Conservation (phyloP, 164 flowering plant genomes). For the Vitis riparia region DNA sequence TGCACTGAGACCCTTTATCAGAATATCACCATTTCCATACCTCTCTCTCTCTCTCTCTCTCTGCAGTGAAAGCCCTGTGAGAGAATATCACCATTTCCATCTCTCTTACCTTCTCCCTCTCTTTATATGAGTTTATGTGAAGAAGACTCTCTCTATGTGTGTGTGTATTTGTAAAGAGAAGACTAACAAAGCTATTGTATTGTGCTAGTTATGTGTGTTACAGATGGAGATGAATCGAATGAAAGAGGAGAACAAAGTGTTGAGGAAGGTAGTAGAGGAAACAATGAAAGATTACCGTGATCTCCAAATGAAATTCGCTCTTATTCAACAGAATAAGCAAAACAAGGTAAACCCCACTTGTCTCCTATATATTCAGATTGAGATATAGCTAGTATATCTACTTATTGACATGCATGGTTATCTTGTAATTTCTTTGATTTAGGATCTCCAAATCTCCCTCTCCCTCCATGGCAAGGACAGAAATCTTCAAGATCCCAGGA, state of each 20-base stretch:
- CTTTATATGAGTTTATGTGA: slow-evolving; percentile 4
- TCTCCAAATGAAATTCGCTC: slow-evolving; percentile 54
- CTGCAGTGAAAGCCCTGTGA: background rate
- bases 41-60: background rate
- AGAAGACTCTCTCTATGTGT: background rate
- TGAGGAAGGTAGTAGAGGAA: slow-evolving; percentile 61
- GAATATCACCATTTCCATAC: background rate
- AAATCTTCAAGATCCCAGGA: slow-evolving; percentile 11
- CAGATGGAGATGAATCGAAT: slow-evolving; percentile 58
- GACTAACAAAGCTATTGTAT: too few relatives aligned
- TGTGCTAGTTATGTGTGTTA: slow-evolving; percentile 33
- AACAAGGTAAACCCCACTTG: slow-evolving; percentile 25
- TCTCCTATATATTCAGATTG: too few relatives aligned
- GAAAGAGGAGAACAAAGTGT: slow-evolving; percentile 66
- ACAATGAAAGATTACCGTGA: slow-evolving; percentile 64
- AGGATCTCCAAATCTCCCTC: slow-evolving; percentile 43
- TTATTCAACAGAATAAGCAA: slow-evolving; percentile 33
- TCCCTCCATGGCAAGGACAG: slow-evolving; percentile 23
- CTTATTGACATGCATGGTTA: background rate
- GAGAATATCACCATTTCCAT: too few relatives aligned
- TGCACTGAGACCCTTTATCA: background rate
- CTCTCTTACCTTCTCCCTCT: background rate
- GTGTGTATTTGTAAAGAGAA: too few relatives aligned
- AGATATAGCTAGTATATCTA: too few relatives aligned
- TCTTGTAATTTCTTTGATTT: background rate